Percentiles rank a stretch among this genome's conserved stretches.
phyloP scores from a whole-genome alignment of 1,139 yeast species.

The Eremothecium gossypii region DNA sequence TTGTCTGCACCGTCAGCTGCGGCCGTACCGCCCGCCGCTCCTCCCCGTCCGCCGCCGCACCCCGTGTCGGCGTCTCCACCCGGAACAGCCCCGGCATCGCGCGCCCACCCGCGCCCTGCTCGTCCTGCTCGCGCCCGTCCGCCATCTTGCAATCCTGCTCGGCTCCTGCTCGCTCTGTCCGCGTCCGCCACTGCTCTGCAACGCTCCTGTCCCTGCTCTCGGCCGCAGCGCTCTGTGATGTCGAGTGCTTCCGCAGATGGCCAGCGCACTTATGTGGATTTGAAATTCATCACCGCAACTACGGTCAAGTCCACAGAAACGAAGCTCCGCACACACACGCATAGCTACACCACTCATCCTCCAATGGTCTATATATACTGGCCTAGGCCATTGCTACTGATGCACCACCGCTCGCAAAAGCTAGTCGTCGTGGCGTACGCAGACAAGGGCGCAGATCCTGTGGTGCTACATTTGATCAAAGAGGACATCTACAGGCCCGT shows the following conservation, averaged over 20 bases:
- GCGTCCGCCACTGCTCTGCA: no score
- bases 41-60: no score
- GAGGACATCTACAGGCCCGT: not conserved
- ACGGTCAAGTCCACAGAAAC: not conserved
- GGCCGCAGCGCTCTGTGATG: no score
- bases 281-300: not conserved
- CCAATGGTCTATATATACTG: slow-evolving; percentile 5
- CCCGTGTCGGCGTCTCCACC: no score
- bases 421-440: not conserved
- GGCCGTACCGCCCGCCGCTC: not conserved
- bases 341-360: not conserved
- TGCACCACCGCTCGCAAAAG: not conserved
- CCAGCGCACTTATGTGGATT: not conserved
- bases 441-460: slow-evolving; percentile 1
- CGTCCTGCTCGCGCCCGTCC: no score
- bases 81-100: no score
- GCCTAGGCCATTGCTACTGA: slow-evolving; percentile 3
- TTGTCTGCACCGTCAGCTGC: not conserved
- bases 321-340: not conserved
- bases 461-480: slow-evolving; percentile 2
- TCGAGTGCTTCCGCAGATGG: no score
- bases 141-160: no score
- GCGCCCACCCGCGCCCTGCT: no score
- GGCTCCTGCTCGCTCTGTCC: no score
- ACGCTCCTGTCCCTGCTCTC: no score